Evolutionary conservation across 2,329 filamentous ascomycete species (phyloP).

Genomic region (Clonostachys byssicola): DNA sequence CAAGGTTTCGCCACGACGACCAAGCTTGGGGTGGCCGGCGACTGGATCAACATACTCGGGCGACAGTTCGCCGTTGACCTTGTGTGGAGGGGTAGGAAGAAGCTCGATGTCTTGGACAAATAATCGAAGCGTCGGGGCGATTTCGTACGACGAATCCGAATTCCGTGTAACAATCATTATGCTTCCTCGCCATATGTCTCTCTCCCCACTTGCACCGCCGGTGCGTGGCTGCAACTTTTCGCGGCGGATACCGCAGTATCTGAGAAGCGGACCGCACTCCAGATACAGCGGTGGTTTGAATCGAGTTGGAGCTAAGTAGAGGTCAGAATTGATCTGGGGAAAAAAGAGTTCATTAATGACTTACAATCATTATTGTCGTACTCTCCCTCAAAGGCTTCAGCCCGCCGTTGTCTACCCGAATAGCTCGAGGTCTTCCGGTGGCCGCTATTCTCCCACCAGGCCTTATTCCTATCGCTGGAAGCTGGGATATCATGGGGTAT

Average conservation of each 20-base stretch:
- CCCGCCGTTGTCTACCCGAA: slow-evolving; percentile 44
- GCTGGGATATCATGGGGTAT: slow-evolving; percentile 3
- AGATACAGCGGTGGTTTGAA: slow-evolving; percentile 84
- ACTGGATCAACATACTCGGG: slow-evolving; percentile 87
- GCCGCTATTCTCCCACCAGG: slow-evolving; percentile 73
- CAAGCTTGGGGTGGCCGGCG: slow-evolving; percentile 81
- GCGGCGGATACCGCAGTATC: slow-evolving; percentile 79
- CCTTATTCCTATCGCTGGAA: slow-evolving; percentile 43
- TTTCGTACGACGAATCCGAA: slow-evolving; percentile 74
- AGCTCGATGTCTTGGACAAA: slow-evolving; percentile 86
- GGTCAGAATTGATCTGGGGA: neutral
- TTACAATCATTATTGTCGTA: slow-evolving; percentile 60
- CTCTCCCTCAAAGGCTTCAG: slow-evolving; percentile 62
- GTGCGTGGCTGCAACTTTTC: slow-evolving; percentile 42
- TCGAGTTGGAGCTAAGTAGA: slow-evolving; percentile 43
- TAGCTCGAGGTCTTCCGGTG: slow-evolving; percentile 41
- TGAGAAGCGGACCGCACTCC: slow-evolving; percentile 84
- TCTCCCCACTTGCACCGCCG: slow-evolving; percentile 35
- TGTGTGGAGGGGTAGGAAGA: slow-evolving; percentile 70
- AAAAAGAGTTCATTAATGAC: slow-evolving; percentile 6
- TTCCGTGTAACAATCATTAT: slow-evolving; percentile 95
- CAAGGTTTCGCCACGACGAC: slow-evolving; percentile 77
- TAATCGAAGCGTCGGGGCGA: slow-evolving; percentile 72
- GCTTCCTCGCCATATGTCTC: slow-evolving; percentile 87
- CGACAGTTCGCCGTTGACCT: slow-evolving; percentile 62